These are phyloP conservation scores for Ophiostoma australiae DNA, from an alignment of 2,329 filamentous ascomycete species.

Conservation along the genomic window DNA sequence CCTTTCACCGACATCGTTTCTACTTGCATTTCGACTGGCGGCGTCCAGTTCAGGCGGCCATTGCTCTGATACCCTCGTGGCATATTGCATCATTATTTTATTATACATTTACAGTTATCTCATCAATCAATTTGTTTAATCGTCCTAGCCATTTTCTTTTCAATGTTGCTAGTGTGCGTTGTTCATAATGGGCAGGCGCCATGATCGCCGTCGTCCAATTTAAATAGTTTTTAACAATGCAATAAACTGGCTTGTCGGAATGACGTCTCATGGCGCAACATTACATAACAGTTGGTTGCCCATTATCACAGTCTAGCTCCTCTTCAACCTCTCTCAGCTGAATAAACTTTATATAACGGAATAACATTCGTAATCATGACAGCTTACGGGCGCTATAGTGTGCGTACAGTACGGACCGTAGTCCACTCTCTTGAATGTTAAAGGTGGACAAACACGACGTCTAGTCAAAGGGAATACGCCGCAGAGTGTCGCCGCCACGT, in stretches of 20 bases:
- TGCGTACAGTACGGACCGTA: background rate
- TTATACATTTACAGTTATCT: background rate
- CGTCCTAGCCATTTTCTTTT: background rate
- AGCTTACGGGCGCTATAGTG: background rate
- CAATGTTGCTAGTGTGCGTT: background rate
- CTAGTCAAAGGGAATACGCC: conserved; percentile 78
- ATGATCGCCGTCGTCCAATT: background rate
- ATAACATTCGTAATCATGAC: background rate
- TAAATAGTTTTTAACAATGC: background rate
- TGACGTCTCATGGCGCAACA: background rate
- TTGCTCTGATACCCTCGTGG: conserved; percentile 26
- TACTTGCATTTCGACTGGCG: conserved; percentile 20
- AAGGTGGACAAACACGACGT: background rate
- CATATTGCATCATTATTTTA: conserved; percentile 13
- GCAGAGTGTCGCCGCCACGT: conserved; percentile 55
- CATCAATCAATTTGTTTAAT: conserved; percentile 5
- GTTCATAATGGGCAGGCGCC: background rate
- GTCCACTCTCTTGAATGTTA: background rate
- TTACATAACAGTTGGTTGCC: background rate
- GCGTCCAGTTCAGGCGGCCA: conserved; percentile 29
- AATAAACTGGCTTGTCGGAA: background rate
- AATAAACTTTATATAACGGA: background rate
- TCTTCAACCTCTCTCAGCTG: background rate
- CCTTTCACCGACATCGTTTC: background rate
- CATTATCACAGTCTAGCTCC: too few relatives aligned